Base-by-base conservation (phyloP, 139 green algal species). In the Tetraselmis striata region DNA sequence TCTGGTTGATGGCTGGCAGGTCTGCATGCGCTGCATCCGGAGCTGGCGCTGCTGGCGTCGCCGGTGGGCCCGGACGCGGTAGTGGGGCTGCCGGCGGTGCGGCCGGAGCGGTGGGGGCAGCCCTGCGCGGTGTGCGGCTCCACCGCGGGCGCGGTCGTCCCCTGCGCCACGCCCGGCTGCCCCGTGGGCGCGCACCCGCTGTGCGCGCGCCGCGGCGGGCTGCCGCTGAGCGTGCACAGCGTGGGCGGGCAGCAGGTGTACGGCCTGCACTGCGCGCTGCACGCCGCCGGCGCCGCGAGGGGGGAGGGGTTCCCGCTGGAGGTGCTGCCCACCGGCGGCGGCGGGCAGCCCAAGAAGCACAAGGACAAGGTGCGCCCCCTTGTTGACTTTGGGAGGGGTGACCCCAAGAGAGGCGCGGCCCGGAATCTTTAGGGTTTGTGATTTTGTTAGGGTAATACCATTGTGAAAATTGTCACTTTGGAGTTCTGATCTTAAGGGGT, bases 111-210 rank as follows among this genome's bases (percentile, higher is more conserved):
- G 28, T 89, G 80, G 76, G 80, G 80, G 1, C 28, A 32, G 29
- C 80, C 26, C 1, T 92, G 88, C 84, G 30, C 22, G 2, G 26
- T 90, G 1, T 93, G 90, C 87, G n/a, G 31, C 31, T 31, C 28
- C 23, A 75, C 2, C 24, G 29, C 77, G 1, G 86, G 85, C 23
- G 81, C 75, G 18, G 32, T 84, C 18, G 74, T 89, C 29, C 59
- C 75, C 59, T 92, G 86, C 86, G 80, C 24, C 2, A 77, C 58
- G 26, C 32, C 77, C 11, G 77, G 87, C 83, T 95, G 91, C 87
- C 32, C 82, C 24, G n/a, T 29, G 22, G 27, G 74, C 31, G 96
- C 97, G 84, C 94, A 98, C 87, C 91, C 93, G 29, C 83, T 97
- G 67, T 98, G 95, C 84, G 93, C 83, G 22, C 90, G 95, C 30